phyloP scores from a whole-genome alignment of 148 eudicot species.

The Fagopyrum tataricum region DNA sequence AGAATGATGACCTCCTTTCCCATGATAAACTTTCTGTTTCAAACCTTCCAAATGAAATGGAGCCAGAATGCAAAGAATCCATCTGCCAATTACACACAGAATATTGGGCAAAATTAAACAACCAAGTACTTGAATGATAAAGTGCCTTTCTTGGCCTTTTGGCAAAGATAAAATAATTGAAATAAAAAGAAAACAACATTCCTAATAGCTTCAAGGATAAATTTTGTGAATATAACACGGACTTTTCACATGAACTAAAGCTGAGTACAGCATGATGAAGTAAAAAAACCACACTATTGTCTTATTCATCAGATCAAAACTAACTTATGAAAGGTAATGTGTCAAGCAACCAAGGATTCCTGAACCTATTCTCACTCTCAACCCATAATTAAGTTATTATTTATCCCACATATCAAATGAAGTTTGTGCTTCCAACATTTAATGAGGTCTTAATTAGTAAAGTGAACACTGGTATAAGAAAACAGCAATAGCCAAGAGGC shows the following conservation, averaged over 20 bases:
- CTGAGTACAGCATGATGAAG: neutral
- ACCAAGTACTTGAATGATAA: neutral
- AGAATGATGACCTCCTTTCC: slow-evolving; percentile 80
- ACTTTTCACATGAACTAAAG: neutral
- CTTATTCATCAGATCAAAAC: neutral
- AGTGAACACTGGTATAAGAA: neutral
- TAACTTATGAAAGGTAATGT: neutral
- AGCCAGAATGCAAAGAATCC: slow-evolving; percentile 60
- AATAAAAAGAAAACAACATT: neutral
- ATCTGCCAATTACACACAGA: slow-evolving; percentile 28
- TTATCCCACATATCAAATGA: neutral
- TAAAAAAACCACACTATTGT: neutral
- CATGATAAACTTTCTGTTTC: slow-evolving; percentile 59
- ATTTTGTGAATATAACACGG: neutral
- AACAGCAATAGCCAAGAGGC: neutral
- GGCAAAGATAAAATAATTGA: neutral
- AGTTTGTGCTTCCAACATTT: neutral
- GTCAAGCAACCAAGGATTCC: neutral
- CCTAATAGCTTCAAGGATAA: neutral
- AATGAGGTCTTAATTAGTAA: neutral
- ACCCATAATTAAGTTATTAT: neutral
- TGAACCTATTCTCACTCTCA: neutral
- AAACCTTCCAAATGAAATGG: slow-evolving; percentile 77
- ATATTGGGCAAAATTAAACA: neutral
- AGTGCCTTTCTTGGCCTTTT: neutral